Base-by-base conservation (phyloP, 805 yeast species). In the Kodamaea nitidulidarum region DNA sequence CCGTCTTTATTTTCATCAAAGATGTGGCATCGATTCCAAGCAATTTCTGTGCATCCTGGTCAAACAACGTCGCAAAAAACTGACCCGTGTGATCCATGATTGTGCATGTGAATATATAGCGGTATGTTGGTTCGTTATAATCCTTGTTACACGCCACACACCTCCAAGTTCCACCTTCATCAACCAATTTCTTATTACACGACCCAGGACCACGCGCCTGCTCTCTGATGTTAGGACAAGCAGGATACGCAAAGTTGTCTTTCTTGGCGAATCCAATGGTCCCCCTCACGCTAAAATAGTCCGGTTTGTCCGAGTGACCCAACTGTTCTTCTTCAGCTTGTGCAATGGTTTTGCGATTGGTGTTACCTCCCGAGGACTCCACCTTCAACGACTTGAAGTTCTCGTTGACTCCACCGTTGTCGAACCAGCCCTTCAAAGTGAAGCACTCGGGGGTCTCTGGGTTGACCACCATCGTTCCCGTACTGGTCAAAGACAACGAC, bases 341-440 rank as follows among this genome's bases (percentile, higher is more conserved):
- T 15, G 64, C 67, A 43, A 91, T 79, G 2, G 84, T 70, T 52
- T 81, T 81, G 48, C 95, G 75, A 31, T 76, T 76, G 29, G 79
- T 70, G 12, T 63, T 48, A 22, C 58, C 55, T 15, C 61, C 43
- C 2, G 67, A 44, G n/a, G 64, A 45, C 48, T 81, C 88, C 4
- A 66, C 59, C 53, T 77, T 80, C 56, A 87, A 61, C 8, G 80
- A 67, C 49, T 76, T 75, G 67, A 85, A 88, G 28, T 60, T 63
- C 40, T 78, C 79, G 39, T 68, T 63, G 15, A 73, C 71, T 28
- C 96, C 97, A 49, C 76, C 79, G 29, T 83, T 75, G 54, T 88
- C 95, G 55, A 80, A 93, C 99, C 99, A 93, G 5, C 98, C 98
- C 61, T 88, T 87, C 50, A 93, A 73, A 39, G 78, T 73, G 59